Percentiles rank a stretch among this genome's conserved stretches.
Evolutionary conservation across 768 basidiomycete genomes (phyloP).

Genomic region (Termitomyces sp.): DNA sequence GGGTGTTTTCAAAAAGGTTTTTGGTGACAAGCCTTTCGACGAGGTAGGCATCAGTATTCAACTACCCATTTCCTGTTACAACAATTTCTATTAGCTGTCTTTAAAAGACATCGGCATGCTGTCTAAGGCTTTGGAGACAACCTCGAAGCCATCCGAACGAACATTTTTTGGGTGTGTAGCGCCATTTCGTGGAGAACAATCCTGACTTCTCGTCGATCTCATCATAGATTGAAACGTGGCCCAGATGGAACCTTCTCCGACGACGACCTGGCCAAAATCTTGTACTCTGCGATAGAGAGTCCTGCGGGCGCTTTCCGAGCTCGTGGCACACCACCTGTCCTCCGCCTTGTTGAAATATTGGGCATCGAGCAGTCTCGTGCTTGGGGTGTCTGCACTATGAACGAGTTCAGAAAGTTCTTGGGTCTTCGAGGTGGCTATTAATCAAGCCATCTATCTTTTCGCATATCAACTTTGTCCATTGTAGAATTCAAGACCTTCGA

Average conservation of each 20-base stretch:
- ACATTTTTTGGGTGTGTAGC: slow-evolving; percentile 39
- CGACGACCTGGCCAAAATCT: slow-evolving; percentile 40
- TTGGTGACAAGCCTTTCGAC: slow-evolving; percentile 31
- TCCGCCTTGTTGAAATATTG: slow-evolving; percentile 50
- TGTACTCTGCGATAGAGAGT: slow-evolving; percentile 39
- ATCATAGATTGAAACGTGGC: slow-evolving; percentile 35
- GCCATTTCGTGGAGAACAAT: neutral
- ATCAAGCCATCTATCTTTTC: neutral
- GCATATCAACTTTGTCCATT: neutral
- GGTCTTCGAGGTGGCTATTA: slow-evolving; percentile 33
- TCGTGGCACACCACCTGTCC: slow-evolving; percentile 37
- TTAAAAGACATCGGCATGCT: slow-evolving; percentile 19
- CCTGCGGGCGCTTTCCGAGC: slow-evolving; percentile 43
- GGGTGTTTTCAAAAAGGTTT: slow-evolving; percentile 32
- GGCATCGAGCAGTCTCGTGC: slow-evolving; percentile 46
- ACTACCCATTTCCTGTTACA: neutral
- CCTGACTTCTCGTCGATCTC: neutral
- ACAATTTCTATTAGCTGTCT: slow-evolving; percentile 15
- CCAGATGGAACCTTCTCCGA: slow-evolving; percentile 46
- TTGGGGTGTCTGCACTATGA: slow-evolving; percentile 55
- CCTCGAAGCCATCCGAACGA: slow-evolving; percentile 27
- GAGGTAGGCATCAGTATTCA: slow-evolving; percentile 17
- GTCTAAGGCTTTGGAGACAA: slow-evolving; percentile 13
- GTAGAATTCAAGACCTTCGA: slow-evolving; percentile 39
- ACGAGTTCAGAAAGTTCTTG: slow-evolving; percentile 48